Evolutionary conservation across 352 stramenopile genomes (phyloP).

Genomic region (Phytophthora palmivora): DNA sequence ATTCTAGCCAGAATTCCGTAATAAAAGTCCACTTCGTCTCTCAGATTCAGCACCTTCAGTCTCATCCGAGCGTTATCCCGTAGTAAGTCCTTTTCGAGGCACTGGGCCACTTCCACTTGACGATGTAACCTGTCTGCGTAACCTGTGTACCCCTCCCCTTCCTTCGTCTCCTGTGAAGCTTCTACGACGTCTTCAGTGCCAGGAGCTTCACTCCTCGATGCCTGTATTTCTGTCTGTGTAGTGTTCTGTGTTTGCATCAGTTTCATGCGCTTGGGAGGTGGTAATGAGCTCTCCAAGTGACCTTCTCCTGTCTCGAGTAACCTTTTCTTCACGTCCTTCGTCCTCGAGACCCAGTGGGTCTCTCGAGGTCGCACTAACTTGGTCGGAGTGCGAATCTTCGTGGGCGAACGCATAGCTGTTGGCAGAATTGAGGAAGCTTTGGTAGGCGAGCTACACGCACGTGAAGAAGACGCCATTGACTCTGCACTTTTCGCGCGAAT

Average conservation of each 20-base stretch:
- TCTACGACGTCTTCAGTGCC: conserved; percentile 5
- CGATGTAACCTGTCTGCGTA: conserved; percentile 32
- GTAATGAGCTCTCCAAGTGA: conserved; percentile 7
- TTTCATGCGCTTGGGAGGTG: conserved; percentile 28
- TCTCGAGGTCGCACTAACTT: conserved; percentile 34
- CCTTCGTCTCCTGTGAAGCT: conserved; percentile 13
- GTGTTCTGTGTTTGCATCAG: background rate
- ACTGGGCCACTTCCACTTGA: conserved; percentile 40
- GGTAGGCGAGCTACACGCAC: conserved; percentile 20
- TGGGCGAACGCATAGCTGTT: conserved; percentile 33
- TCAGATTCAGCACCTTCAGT: conserved; percentile 50
- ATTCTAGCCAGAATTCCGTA: conserved; percentile 55
- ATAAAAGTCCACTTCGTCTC: conserved; percentile 62
- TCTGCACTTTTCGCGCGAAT: background rate
- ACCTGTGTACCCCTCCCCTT: conserved; percentile 16
- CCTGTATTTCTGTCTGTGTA: background rate
- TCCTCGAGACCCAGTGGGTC: conserved; percentile 13
- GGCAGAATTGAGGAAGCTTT: conserved; percentile 1
- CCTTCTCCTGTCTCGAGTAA: conserved; percentile 16
- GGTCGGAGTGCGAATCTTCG: conserved; percentile 30
- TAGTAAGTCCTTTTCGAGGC: conserved; percentile 50
- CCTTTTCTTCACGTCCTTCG: conserved; percentile 35
- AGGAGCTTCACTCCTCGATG: background rate
- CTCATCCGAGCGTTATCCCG: conserved; percentile 55
- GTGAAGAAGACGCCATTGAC: conserved; percentile 5